Evolutionary conservation across 257 asterid species (phyloP).

Genomic region (Linderniella brevidens): DNA sequence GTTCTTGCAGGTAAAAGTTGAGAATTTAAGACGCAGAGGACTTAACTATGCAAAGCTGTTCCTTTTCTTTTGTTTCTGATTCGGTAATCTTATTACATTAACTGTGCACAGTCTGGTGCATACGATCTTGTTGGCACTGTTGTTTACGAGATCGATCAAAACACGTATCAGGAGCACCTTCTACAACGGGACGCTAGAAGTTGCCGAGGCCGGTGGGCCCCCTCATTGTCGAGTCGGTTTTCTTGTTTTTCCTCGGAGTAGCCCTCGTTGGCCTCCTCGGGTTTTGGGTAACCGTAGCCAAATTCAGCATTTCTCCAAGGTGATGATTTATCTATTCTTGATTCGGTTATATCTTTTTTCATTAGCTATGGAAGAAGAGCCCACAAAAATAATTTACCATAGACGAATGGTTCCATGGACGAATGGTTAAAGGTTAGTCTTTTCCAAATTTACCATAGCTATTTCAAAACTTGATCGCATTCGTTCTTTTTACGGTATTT

Average conservation of each 20-base stretch:
- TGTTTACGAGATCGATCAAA: conserved; percentile 73
- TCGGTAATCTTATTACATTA: conserved; percentile 3
- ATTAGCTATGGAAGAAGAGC: no score
- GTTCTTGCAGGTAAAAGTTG: conserved; percentile 69
- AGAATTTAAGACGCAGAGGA: neutral
- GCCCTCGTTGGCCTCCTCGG: conserved; percentile 58
- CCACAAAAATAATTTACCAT: no score
- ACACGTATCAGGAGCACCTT: conserved; percentile 69
- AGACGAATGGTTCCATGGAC: conserved; percentile 69
- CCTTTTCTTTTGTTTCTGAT: neutral
- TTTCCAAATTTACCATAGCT: conserved; percentile 10
- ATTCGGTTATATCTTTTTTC: neutral
- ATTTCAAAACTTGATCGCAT: no score
- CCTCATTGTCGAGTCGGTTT: conserved; percentile 82
- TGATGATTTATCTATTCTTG: conserved; percentile 11
- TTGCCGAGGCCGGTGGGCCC: conserved; percentile 68
- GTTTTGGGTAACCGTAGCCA: conserved; percentile 51
- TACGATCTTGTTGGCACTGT: conserved; percentile 83
- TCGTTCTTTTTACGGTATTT: no score
- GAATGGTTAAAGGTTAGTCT: conserved; percentile 84
- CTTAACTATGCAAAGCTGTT: conserved; percentile 7
- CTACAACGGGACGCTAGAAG: conserved; percentile 92
- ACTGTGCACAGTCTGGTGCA: conserved; percentile 54
- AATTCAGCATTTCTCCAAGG: conserved; percentile 70
- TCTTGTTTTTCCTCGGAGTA: conserved; percentile 69